These are phyloP conservation scores for Clitopilus hobsonii DNA, from an alignment of 768 basidiomycete genomes.

Conservation along the genomic window DNA sequence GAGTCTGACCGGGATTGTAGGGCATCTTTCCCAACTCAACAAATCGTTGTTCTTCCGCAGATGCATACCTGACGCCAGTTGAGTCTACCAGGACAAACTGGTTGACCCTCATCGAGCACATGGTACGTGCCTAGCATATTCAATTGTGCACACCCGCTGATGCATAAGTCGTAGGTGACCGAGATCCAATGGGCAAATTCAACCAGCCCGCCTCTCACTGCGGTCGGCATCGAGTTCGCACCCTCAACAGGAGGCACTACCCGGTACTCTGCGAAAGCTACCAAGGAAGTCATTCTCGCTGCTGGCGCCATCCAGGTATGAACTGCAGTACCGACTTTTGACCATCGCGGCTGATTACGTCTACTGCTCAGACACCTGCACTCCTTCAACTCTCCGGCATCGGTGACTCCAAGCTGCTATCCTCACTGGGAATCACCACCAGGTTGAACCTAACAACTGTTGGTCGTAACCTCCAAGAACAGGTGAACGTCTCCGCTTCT, in stretches of 20 bases:
- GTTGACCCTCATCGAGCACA: conserved; percentile 39
- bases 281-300: conserved; percentile 10
- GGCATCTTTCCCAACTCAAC: too few species aligned
- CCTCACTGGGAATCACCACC: conserved; percentile 40
- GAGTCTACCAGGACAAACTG: conserved; percentile 41
- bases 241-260: conserved; percentile 30
- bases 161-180: conserved; percentile 34
- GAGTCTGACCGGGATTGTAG: too few species aligned
- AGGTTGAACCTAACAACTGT: conserved; percentile 43
- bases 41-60: conserved; percentile 49
- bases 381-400: conserved; percentile 5
- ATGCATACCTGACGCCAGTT: conserved; percentile 52
- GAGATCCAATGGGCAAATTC: conserved; percentile 35
- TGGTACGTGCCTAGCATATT: too few species aligned
- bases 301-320: conserved; percentile 27
- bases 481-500: conserved; percentile 19
- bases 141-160: too few species aligned
- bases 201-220: conserved; percentile 29
- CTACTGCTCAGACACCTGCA: not conserved
- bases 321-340: not conserved
- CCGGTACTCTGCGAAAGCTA: conserved; percentile 35
- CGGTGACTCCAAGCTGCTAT: conserved; percentile 36
- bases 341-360: not conserved
- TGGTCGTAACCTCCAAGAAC: conserved; percentile 56
- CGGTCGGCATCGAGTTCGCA: conserved; percentile 43